These are phyloP conservation scores for Geranium rotundifolium DNA, from an alignment of 345 rosid genomes.

Conservation along the genomic window DNA sequence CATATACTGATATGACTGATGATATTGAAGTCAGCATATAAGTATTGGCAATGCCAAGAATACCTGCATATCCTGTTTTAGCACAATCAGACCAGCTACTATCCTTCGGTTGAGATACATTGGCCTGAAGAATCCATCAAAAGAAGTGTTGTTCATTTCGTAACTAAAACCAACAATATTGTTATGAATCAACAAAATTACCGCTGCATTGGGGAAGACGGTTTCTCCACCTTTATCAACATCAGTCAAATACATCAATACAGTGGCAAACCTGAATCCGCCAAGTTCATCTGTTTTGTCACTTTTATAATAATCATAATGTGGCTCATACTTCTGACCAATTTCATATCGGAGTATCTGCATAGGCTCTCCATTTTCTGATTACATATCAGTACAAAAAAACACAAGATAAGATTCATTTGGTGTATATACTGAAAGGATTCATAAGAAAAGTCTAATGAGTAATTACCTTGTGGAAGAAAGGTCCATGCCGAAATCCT, in stretches of 20 bases:
- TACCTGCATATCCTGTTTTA: conserved; percentile 74
- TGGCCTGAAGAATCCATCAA: conserved; percentile 17
- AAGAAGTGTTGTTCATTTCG: not conserved
- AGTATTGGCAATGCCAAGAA: not conserved
- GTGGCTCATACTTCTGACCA: conserved; percentile 94
- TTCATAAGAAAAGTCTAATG: not conserved
- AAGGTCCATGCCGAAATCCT: conserved; percentile 92
- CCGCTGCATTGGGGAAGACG: conserved; percentile 67
- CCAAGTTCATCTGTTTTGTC: conserved; percentile 59
- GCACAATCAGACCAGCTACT: conserved; percentile 90
- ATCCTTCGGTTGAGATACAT: conserved; percentile 38
- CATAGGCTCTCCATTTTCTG: conserved; percentile 90
- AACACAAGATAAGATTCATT: conserved; percentile 5
- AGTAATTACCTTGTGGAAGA: conserved; percentile 54
- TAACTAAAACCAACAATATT: too few relatives aligned
- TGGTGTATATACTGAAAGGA: not conserved
- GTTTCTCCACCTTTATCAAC: conserved; percentile 88
- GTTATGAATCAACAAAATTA: conserved; percentile 4
- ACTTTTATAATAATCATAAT: conserved; percentile 62
- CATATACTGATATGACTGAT: too few relatives aligned
- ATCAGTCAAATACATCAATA: conserved; percentile 79
- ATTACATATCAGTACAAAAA: conserved; percentile 10
- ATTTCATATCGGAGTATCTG: conserved; percentile 79
- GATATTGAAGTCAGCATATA: not conserved
- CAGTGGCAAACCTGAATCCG: conserved; percentile 88